Evolutionary conservation across 345 rosid genomes (phyloP).

Genomic region (Populus davidiana): DNA sequence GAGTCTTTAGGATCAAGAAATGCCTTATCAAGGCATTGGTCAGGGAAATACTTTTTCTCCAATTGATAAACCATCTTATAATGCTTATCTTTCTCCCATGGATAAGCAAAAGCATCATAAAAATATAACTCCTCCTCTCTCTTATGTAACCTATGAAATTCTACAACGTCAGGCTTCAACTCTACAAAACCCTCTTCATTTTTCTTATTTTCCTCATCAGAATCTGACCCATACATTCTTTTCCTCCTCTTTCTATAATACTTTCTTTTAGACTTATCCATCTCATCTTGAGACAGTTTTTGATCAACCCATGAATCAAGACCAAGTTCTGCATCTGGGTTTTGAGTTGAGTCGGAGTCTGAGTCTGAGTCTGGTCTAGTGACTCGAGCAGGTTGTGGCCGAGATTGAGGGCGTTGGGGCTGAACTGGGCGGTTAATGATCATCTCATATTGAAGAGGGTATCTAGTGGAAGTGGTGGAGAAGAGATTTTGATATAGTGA

Average conservation of each 20-base stretch:
- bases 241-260: conserved; percentile 75
- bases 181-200: conserved; percentile 73
- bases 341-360: conserved; percentile 18
- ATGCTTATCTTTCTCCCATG: conserved; percentile 96
- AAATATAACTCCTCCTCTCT: conserved; percentile 90
- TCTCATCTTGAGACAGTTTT: conserved; percentile 54
- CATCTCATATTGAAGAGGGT: conserved; percentile 87
- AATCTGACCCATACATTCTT: conserved; percentile 86
- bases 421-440: conserved; percentile 66
- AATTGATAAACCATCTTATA: conserved; percentile 94
- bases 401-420: conserved; percentile 40
- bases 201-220: conserved; percentile 63
- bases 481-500: conserved; percentile 27
- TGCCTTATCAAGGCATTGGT: conserved; percentile 83
- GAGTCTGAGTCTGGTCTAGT: conserved; percentile 22
- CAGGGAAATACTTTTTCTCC: conserved; percentile 96
- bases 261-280: conserved; percentile 87
- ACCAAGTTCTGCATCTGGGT: conserved; percentile 41
- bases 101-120: conserved; percentile 76
- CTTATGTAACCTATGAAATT: conserved; percentile 73
- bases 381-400: conserved; percentile 40
- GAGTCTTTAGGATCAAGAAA: conserved; percentile 64
- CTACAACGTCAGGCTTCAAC: conserved; percentile 77
- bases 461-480: conserved; percentile 65
- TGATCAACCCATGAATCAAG: conserved; percentile 83